Evolutionary conservation across 148 eudicot species (phyloP).

Genomic region (Arctostaphylos glauca): DNA sequence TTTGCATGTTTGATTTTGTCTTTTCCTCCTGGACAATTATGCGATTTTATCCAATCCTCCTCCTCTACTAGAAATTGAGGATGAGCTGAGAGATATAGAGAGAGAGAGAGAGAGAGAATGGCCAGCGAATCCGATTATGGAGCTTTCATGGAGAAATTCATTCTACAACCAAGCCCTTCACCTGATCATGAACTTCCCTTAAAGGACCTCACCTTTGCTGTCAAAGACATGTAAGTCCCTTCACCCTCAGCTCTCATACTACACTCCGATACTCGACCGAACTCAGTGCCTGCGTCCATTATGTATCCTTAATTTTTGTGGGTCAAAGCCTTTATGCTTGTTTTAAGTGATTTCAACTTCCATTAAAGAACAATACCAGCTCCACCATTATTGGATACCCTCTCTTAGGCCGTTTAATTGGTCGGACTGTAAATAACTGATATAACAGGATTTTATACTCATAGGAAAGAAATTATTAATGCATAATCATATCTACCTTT

Average conservation of each 20-base stretch:
- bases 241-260: not conserved
- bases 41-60: not conserved
- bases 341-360: not conserved
- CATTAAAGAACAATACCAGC: not conserved
- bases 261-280: not conserved
- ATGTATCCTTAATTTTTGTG: not conserved
- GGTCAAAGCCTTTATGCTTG: not conserved
- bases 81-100: not conserved
- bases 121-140: slow-evolving; percentile 44
- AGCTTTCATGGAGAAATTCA: slow-evolving; percentile 79
- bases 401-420: not conserved
- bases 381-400: not conserved
- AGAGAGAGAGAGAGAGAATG: slow-evolving; percentile 30
- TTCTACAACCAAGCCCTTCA: slow-evolving; percentile 32
- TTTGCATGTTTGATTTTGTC: not conserved
- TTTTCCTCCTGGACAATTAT: not conserved
- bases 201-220: slow-evolving; percentile 73
- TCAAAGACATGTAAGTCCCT: slow-evolving; percentile 76
- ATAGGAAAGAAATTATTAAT: not conserved
- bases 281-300: not conserved
- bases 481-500: not conserved
- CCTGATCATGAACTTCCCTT: slow-evolving; percentile 49
- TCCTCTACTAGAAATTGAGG: not conserved
- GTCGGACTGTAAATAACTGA: not conserved
- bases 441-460: not conserved